Base-by-base conservation (phyloP, 2,329 filamentous ascomycete genomes). In the Neurospora sp. region DNA sequence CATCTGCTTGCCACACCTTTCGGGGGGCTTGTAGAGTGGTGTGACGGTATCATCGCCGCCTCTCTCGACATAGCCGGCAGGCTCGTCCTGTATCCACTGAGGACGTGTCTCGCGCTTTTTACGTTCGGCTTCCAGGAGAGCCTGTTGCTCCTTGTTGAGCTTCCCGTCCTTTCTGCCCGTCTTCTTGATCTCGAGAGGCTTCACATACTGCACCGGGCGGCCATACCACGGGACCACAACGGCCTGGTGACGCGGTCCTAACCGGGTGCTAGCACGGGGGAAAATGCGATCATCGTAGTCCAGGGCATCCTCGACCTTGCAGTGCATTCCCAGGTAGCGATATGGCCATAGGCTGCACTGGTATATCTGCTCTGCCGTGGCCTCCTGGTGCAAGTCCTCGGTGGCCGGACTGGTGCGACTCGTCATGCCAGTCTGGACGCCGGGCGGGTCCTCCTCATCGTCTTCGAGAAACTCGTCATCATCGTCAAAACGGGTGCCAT, bases 271-370 rank as follows among this genome's bases (percentile, higher is more conserved):
- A 17, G 96, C 95, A 74, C 96, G 91, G 8, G 96, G 96, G 77
- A 98, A 98, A 74, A 99, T 98, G 73, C 96, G 90, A 79, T 99
- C 96, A 77, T 99, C 96, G 78, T 97, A 97, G 79, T 99, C 96
- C 38, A 99, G 84, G 0, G 93, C 96, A 81, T 99, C 96, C 79
- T 98, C 94, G 0, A 96, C 91, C 74, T 93, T 92, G 81, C 94
- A 97, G 81, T 99, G 96, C 74, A 97, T 93, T 43, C 96, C 96
- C 6, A 99, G 83, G 79, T 99, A 99, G 71, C 96, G 89, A 83
- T 96, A 98, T 2, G 93, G 94, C 96, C 96, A 99, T 77, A 97
- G 87, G 76, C 93, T 96, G 39, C 95, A 93, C 75, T 97, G 91
- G 70, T 96, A 92, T 70, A 95, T 91, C 78, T 98, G 95, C 77